A percentile compares a stretch with the other conserved stretches of the same genome.
These are phyloP conservation scores for Colletotrichum higginsianum DNA, from an alignment of 2,329 filamentous ascomycete genomes.

Conservation along the genomic window DNA sequence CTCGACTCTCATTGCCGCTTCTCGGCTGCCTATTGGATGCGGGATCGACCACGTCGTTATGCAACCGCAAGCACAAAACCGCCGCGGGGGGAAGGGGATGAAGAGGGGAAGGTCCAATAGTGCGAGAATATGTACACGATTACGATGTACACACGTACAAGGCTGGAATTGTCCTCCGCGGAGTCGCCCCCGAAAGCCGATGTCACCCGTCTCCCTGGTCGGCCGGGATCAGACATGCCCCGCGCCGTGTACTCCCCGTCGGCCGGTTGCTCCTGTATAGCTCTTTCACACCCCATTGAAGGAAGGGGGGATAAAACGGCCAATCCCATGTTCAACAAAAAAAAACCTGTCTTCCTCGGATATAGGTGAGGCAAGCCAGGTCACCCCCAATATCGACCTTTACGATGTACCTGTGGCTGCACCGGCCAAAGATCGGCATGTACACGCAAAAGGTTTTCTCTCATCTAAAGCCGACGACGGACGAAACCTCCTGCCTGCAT, in stretches of 20 bases:
- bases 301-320: too few relatives aligned
- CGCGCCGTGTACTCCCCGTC: neutral
- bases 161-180: neutral
- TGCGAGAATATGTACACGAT: neutral
- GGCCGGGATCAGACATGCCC: slow-evolving; percentile 19
- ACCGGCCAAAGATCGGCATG: neutral
- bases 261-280: too few relatives aligned
- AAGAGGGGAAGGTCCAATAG: neutral
- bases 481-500: slow-evolving; percentile 20
- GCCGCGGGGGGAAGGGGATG: neutral
- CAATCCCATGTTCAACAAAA: neutral
- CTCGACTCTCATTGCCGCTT: neutral
- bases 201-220: slow-evolving; percentile 28
- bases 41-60: slow-evolving; percentile 35
- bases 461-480: neutral
- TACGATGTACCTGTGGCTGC: too few relatives aligned
- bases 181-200: slow-evolving; percentile 35
- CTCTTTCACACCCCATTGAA: too few relatives aligned
- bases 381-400: neutral
- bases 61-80: slow-evolving; percentile 17
- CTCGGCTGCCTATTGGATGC: slow-evolving; percentile 13
- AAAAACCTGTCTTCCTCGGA: neutral
- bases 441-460: neutral
- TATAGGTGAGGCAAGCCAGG: neutral
- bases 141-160: too few relatives aligned